Base-by-base conservation (phyloP, 495 filamentous ascomycete species). In the Thermochaetoides thermophila region DNA sequence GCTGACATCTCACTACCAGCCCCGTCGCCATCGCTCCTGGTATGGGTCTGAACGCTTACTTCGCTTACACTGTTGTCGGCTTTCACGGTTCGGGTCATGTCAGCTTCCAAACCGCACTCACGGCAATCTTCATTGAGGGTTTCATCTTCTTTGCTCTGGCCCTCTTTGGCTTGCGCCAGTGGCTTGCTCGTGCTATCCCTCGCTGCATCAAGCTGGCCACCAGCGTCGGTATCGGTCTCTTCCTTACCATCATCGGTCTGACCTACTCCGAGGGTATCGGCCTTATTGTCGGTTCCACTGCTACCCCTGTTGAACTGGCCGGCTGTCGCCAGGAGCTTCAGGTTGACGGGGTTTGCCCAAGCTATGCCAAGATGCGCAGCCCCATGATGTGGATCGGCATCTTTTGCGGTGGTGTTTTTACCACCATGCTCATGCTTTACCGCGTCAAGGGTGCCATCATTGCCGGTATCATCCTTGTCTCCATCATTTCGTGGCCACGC, bases 1-100 rank as follows among this genome's bases (percentile, higher is more conserved):
- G 27, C 34, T 30, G 31, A 47, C 40, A 25, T 14, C 18, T 10
- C 2, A 16, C 14, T 11, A 54, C 58, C 34, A 70, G 76, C 41
- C 81, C 81, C 2, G 76, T 87, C 29, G 74, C 73, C 5, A 59
- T 86, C 31, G 82, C 80, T 4, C 81, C 82, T 9, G 81, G 81
- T 18, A 83, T 86, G 80, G 82, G 81, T 11, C 41, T 87, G 34
- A 87, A 87, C 46, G 81, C 81, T 3, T 86, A 86, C 49, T 86
- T 87, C 37, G 68, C 81, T 8, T 87, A 78, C 48, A 81, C 78
- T 17, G 81, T 87, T 25, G 81, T 87, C 25, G 81, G 81, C 12
- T 66, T 57, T 27, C 73, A 85, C 44, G 81, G 81, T 3, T 51
- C 49, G 2, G 79, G 78, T 3, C 49, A 63, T 27, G 73, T 85